Base-by-base conservation (phyloP, 768 basidiomycete species). In the Neoboletus magnificus region DNA sequence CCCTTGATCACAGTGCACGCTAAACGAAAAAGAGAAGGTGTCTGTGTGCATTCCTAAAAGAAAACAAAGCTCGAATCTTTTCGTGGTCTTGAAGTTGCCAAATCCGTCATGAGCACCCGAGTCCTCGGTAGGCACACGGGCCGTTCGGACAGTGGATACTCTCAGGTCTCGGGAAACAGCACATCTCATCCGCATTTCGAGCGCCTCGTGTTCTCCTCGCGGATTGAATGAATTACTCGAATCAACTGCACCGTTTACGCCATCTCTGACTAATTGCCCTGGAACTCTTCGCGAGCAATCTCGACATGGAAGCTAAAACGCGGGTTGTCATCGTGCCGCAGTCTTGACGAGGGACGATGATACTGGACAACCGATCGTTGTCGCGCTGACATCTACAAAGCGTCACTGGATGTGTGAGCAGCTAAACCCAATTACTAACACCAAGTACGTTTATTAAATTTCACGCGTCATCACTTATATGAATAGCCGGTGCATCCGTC, bases 151-250 rank as follows among this genome's bases (percentile, higher is more conserved):
- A 12, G 35, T 20, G 35, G 48, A 49, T 39, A n/a, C 36, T 20
- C 36, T 35, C 22, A 27, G 45, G 43, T 35, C 27, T 27, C 44
- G 15, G 35, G 48, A 52, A 49, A 25, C 25, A 15, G 49, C 25
- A 40, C 37, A 49, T 56, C 35, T 48, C 47, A 41, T 60, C 50
- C 42, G 27, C 57, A 40, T 23, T 9, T 67, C 35, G 25, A 33
- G 45, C 20, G 15, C 65, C 68, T 67, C 63, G 48, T 63, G 54
- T 50, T 32, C 47, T 35, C 67, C 67, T 67, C 63, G 61, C 61
- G 65, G 63, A 48, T 43, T 12, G 16, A 52, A 54, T 57, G 16
- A 39, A 67, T 66, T 56, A 54, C 54, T 39, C 45, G 40, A 25
- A 64, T 45, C 50, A 57, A 39, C 53, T 22, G 41, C 52, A 42